Evolutionary conservation across 495 filamentous ascomycete species (phyloP), one percentile per base, ranked within the genome.

Genomic region (Xylaria cubensis): DNA sequence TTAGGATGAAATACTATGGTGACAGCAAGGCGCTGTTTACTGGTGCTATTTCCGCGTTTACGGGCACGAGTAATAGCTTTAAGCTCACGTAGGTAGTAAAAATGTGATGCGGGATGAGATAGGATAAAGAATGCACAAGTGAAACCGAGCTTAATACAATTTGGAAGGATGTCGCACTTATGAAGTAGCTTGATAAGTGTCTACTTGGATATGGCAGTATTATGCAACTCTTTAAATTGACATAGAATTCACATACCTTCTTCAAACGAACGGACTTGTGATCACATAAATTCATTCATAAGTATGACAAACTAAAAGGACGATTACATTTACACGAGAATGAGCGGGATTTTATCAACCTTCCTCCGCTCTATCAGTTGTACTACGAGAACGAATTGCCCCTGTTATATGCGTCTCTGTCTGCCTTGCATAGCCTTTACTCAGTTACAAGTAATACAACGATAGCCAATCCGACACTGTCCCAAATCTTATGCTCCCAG

Each of bases 1-100:
- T 97, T 82, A 86, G 96, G 62, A 83, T 96, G 51, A 89, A 85
- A 82, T 98, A 99, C 78, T 94, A 91, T 83, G 96, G 96, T 0
- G 94, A 97, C 83, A 85, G 87, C 26, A 98, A 95, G 86, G 83
- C 84, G 7, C 72, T 84, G 29, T 67, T 90, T 29, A 76, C 80
- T 6, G 95, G 95, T 19, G 82, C 74, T 34, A 89, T 97, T 56
- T 87, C 83, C 59, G 80, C 85, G 32, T 98, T 98, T 85, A 85
- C 90, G 75, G 94, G 94, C 5, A 85, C 86, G 41, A 93, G 91
- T 75, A 83, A 85, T 58, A 78, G 78, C 64, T 97, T 97, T 82
- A 89, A 74, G 29, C 63, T 87, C 58, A 71, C 74, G 8, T 86
- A 72, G 79, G 53, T 2, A 36, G 39, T 7, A 17, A 21, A 12